Conservation (phyloP, 768 basidiomycete species). For the Leucocoprinus leucothites region DNA sequence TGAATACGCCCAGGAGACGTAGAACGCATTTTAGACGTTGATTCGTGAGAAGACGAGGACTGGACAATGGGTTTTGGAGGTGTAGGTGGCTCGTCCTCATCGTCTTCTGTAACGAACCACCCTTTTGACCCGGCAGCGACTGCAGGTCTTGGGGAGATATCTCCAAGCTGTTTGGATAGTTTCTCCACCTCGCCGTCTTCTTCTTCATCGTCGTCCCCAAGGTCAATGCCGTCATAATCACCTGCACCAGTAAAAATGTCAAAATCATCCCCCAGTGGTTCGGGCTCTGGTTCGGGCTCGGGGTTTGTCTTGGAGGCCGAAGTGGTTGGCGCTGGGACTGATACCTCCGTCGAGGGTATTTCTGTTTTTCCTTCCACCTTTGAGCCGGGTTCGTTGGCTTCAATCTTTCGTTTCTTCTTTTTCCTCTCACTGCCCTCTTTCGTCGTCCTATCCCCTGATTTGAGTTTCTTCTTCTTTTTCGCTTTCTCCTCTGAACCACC, state of each 20-base stretch:
- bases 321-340: conserved; percentile 18
- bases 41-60: neutral
- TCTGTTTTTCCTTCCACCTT: conserved; percentile 5
- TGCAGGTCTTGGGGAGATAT: neutral
- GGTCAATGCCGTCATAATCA: conserved; percentile 72
- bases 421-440: conserved; percentile 22
- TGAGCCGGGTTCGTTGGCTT: neutral
- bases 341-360: neutral
- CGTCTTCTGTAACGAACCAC: conserved; percentile 16
- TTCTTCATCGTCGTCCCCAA: conserved; percentile 51
- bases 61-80: neutral
- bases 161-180: neutral
- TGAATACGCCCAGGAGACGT: conserved; percentile 13
- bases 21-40: conserved; percentile 3
- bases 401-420: conserved; percentile 17
- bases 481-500: conserved; percentile 36
- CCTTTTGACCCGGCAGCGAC: conserved; percentile 2
- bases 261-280: conserved; percentile 54
- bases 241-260: conserved; percentile 88
- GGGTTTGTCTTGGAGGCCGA: neutral
- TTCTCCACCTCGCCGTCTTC: conserved; percentile 17
- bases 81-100: neutral
- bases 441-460: conserved; percentile 23
- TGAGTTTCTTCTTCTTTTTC: conserved; percentile 59
- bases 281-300: conserved; percentile 29